phyloP scores from a whole-genome alignment of 805 yeast species.

The Yamadazyma sp. region DNA sequence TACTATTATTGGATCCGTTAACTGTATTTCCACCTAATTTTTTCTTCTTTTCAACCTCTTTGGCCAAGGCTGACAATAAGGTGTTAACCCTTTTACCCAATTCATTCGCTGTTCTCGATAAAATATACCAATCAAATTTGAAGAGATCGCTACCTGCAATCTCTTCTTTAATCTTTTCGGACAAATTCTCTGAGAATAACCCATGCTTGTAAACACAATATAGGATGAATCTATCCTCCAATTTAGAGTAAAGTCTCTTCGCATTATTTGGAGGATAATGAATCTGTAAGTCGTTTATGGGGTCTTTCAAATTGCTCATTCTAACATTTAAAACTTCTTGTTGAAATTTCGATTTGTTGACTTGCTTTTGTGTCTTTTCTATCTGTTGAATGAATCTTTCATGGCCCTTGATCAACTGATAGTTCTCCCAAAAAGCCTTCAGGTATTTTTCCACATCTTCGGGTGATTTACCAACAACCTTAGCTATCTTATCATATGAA shows the following conservation, averaged over 20 bases:
- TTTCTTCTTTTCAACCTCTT: constrained; percentile 59
- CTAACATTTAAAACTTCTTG: constrained; percentile 53
- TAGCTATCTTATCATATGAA: constrained; percentile 47
- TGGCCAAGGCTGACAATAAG: constrained; percentile 60
- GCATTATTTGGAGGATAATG: constrained; percentile 84
- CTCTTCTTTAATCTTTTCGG: constrained; percentile 65
- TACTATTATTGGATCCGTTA: constrained; percentile 21
- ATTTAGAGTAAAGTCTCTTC: constrained; percentile 63
- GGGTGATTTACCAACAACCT: constrained; percentile 52
- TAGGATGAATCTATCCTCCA: constrained; percentile 69
- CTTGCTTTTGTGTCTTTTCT: constrained; percentile 69
- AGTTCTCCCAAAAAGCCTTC: constrained; percentile 61
- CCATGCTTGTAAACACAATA: constrained; percentile 65
- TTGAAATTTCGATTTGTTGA: constrained; percentile 53
- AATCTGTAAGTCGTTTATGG: constrained; percentile 59
- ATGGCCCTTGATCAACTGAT: constrained; percentile 60
- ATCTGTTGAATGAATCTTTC: constrained; percentile 71
- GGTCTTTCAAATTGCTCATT: constrained; percentile 52
- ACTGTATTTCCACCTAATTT: constrained; percentile 17
- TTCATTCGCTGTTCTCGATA: constrained; percentile 70
- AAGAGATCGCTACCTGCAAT: constrained; percentile 57
- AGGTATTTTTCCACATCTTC: constrained; percentile 62
- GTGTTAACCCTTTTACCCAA: constrained; percentile 68
- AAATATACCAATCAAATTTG: constrained; percentile 70
- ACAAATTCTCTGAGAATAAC: constrained; percentile 52